Conservation (phyloP, 2,329 filamentous ascomycete species). For the Mycosphaerella arachidis region DNA sequence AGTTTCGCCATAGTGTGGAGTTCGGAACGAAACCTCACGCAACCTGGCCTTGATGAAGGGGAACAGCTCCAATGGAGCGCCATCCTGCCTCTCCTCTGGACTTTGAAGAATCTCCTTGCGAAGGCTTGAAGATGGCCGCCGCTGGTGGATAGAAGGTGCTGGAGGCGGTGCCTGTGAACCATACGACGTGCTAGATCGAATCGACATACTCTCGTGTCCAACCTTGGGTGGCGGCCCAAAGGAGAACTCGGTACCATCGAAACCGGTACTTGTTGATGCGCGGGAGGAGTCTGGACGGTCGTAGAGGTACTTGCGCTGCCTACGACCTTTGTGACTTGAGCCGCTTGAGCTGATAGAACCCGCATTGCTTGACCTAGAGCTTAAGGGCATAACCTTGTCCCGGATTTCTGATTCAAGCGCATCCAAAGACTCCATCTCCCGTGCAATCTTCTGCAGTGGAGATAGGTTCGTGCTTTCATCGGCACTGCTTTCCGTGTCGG, state of each 20-base stretch:
- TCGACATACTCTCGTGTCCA: slow-evolving; percentile 38
- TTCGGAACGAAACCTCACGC: slow-evolving; percentile 76
- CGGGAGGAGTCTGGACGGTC: slow-evolving; percentile 40
- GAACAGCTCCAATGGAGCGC: slow-evolving; percentile 68
- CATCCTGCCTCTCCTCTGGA: slow-evolving; percentile 62
- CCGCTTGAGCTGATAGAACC: slow-evolving; percentile 58
- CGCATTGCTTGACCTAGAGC: slow-evolving; percentile 62
- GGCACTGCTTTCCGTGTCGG: slow-evolving; percentile 67
- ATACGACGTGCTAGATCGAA: slow-evolving; percentile 48
- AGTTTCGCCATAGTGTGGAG: slow-evolving; percentile 51
- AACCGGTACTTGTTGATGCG: slow-evolving; percentile 30
- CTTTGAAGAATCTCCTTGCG: slow-evolving; percentile 76
- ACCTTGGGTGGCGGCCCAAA: slow-evolving; percentile 28
- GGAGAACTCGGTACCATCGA: slow-evolving; percentile 38
- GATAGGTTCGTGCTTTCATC: slow-evolving; percentile 60
- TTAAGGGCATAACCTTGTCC: slow-evolving; percentile 62
- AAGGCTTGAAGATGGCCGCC: slow-evolving; percentile 60
- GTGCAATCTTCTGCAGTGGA: slow-evolving; percentile 69
- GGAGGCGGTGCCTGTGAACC: slow-evolving; percentile 35
- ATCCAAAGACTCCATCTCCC: slow-evolving; percentile 63
- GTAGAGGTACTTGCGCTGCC: slow-evolving; percentile 42
- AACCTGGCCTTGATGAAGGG: slow-evolving; percentile 77
- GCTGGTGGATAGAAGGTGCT: slow-evolving; percentile 19
- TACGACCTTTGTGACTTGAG: slow-evolving; percentile 43
- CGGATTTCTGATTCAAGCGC: slow-evolving; percentile 47